phyloP scores from a whole-genome alignment of 768 basidiomycete species.

The Serendipita indica region DNA sequence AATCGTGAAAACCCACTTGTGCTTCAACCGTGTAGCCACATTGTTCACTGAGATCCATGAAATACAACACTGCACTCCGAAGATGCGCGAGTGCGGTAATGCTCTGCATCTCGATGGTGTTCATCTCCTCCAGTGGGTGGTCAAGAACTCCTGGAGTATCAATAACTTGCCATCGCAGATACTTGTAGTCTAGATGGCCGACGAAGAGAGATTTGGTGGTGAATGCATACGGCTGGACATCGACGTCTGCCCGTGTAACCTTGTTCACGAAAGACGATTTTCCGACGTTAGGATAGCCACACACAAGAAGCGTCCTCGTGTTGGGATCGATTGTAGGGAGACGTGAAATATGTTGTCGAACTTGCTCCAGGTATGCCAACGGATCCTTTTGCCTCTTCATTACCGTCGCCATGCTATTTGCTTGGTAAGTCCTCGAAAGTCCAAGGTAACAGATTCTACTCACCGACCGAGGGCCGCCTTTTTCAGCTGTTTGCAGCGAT shows the following conservation, averaged over 20 bases:
- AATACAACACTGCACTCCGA: conserved; percentile 87
- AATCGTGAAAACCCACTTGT: conserved; percentile 40
- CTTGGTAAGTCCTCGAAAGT: not conserved
- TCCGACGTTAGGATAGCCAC: conserved; percentile 98
- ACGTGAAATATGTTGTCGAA: conserved; percentile 97
- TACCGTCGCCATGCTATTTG: conserved; percentile 86
- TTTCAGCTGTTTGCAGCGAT: conserved; percentile 98
- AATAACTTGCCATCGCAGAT: conserved; percentile 98
- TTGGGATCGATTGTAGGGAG: conserved; percentile 96
- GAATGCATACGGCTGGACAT: conserved; percentile 98
- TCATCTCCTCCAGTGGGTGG: conserved; percentile 98
- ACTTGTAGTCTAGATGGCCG: conserved; percentile 97
- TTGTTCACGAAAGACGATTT: conserved; percentile 99
- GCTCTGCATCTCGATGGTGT: conserved; percentile 99
- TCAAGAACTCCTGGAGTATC: conserved; percentile 98
- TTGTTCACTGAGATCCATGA: conserved; percentile 97
- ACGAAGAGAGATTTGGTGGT: conserved; percentile 98
- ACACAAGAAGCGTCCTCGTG: conserved; percentile 92
- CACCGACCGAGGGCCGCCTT: conserved; percentile 92
- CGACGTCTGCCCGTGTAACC: conserved; percentile 96
- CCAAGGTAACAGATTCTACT: conserved; percentile 21
- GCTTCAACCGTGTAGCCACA: conserved; percentile 97
- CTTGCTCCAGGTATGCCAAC: conserved; percentile 95
- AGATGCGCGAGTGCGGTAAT: conserved; percentile 96
- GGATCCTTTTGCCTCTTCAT: conserved; percentile 99